Evolutionary conservation across 345 rosid species (phyloP), one percentile per base, ranked within the genome.

Genomic region (Brassica nigra): DNA sequence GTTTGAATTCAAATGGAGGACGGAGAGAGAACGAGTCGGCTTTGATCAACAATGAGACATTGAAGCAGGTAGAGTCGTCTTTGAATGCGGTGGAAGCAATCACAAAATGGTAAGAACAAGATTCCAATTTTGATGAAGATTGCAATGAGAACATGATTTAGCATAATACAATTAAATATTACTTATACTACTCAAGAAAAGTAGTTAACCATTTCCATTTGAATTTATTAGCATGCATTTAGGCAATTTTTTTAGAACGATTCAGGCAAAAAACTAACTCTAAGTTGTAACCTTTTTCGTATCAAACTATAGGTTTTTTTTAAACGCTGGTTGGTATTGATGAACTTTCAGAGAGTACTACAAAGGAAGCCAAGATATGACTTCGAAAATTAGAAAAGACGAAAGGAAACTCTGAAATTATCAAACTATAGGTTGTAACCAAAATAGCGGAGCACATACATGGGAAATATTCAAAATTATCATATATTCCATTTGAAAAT

Each of bases 91-190:
- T 76, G 72, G 65, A 81, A 81, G 84, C 59, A 71, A 71, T 72
- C 80, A 71, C 74, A 11, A 58, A 34, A 66, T 71, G 80, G 27
- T 81, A 66, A 76, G 73, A 66, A 66, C 77, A 81, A 76, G 34
- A 71, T 66, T 76, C 80, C 84, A 81, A 76, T 66, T 76, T 81
- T 76, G 84, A 81, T 81, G 80, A 81, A 76, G 77, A 58, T 61
- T 81, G 84, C 84, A 66, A 76, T 81, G 84, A 81, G 80, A 81
- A 59, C 70, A 81, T 76, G n/a, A 33, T 61, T 71, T 76, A 10
- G 4, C 49, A 18, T 58, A 44, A 59, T 64, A 27, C 70, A 65
- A 31, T 76, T 57, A n/a, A 65, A 71, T 70, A 66, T 23, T 76
- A 59, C 62, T 63, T 63, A 28, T 15, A 75, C 68, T 9, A 4